Base-by-base conservation (phyloP, 768 basidiomycete species). In the Boletus subparvulus region DNA sequence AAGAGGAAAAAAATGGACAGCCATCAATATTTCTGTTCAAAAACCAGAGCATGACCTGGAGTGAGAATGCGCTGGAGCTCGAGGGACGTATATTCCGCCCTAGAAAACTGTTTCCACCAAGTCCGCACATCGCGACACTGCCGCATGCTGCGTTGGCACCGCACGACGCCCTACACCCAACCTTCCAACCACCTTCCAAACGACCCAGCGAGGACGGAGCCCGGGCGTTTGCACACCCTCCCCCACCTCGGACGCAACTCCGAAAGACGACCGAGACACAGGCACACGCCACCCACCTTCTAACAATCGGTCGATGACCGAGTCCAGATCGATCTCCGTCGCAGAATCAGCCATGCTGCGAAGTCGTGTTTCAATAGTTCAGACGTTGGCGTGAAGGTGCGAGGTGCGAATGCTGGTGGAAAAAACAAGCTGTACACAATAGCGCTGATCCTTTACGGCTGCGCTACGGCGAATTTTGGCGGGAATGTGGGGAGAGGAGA, bases 281-380 rank as follows among this genome's bases (percentile, higher is more conserved):
- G 48, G 60, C 61, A 55, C 58, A 64, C 63, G 68, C 72, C 70
- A 72, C 89, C 76, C 80, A 96, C 96, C 96, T 88, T 98, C 96
- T 61, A 98, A 81, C 61, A 98, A 82, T 59, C 94, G 84, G 86
- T 98, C 96, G 70, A 99, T 98, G 80, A 99, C 94, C 75, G 94
- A 95, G 82, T 99, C 96, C 60, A 98, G 85, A 84, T 99, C 96
- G 77, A 99, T 96, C 74, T 98, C 96, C 71, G 88, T 89, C 59
- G 84, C 77, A 64, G 86, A 78, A 68, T 92, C 90, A 69, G 89
- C 85, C 90, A 91, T 91, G 54, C 45, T 67, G 72, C 33, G 40
- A 42, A 26, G 61, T 46, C 56, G 62, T 56, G 58, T 36, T 49
- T 59, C 44, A 40, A 42, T 43, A 36, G 57, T 61, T 61, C 26